These are phyloP conservation scores for Erysiphe pulchra DNA, from an alignment of 2,329 filamentous ascomycete genomes.

Conservation along the genomic window DNA sequence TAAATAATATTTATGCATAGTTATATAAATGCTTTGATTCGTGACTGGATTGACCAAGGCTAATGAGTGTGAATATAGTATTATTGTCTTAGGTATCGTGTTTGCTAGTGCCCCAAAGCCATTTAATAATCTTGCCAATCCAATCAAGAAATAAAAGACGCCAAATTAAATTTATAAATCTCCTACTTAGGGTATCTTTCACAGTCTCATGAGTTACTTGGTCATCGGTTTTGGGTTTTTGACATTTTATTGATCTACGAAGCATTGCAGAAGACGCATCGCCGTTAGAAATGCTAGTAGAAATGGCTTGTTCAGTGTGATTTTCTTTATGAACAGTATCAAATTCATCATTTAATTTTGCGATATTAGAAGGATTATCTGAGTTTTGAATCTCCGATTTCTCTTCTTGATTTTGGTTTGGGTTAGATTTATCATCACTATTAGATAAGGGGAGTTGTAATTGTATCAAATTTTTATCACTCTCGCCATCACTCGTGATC, in stretches of 20 bases:
- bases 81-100: too few relatives aligned
- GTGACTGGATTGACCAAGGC: too few relatives aligned
- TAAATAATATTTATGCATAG: too few relatives aligned
- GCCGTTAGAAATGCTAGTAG: not conserved
- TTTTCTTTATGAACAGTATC: not conserved
- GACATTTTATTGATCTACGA: not conserved
- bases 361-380: not conserved
- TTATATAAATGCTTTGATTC: too few relatives aligned
- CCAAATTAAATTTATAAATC: slow-evolving; percentile 13
- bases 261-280: not conserved
- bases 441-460: not conserved
- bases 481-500: not conserved
- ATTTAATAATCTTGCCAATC: slow-evolving; percentile 13
- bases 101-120: slow-evolving; percentile 10
- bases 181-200: slow-evolving; percentile 7
- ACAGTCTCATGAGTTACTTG: slow-evolving; percentile 10
- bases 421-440: not conserved
- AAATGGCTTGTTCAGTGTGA: not conserved
- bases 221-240: slow-evolving; percentile 4
- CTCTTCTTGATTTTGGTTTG: not conserved
- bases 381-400: not conserved
- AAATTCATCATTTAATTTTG: not conserved
- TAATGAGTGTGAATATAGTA: too few relatives aligned
- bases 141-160: slow-evolving; percentile 14
- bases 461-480: not conserved